Evolutionary conservation across 2,329 filamentous ascomycete genomes (phyloP).

Genomic region (Tolypocladium pustulatum): DNA sequence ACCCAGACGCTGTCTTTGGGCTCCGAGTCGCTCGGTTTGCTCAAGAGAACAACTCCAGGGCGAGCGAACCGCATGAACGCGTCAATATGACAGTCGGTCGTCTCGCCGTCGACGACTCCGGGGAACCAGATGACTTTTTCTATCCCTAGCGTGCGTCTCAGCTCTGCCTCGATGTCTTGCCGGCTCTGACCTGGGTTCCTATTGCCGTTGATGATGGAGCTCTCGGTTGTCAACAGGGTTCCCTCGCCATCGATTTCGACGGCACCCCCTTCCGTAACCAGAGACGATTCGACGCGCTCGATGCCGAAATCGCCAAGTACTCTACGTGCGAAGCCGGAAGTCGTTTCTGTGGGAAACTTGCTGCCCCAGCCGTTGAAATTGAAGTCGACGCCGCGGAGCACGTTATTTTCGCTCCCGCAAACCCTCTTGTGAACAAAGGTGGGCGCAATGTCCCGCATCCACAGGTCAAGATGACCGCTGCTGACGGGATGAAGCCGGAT

Average conservation of each 20-base stretch:
- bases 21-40: slow-evolving; percentile 7
- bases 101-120: slow-evolving; percentile 10
- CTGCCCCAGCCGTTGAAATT: slow-evolving; percentile 20
- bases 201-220: slow-evolving; percentile 17
- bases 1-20: slow-evolving; percentile 1
- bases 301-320: not conserved
- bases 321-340: slow-evolving; percentile 4
- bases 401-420: not conserved
- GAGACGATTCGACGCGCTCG: slow-evolving; percentile 1
- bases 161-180: slow-evolving; percentile 10
- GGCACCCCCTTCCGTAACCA: slow-evolving; percentile 13
- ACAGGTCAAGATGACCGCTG: slow-evolving; percentile 10
- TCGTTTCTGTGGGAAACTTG: slow-evolving; percentile 7
- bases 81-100: slow-evolving; percentile 18
- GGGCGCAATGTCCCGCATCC: slow-evolving; percentile 18
- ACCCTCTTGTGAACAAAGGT: slow-evolving; percentile 9
- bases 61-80: slow-evolving; percentile 15
- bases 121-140: slow-evolving; percentile 17
- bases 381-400: slow-evolving; percentile 9
- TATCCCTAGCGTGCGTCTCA: slow-evolving; percentile 11
- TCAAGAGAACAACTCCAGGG: slow-evolving; percentile 12
- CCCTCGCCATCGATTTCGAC: slow-evolving; percentile 18
- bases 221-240: slow-evolving; percentile 16
- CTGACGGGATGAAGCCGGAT: slow-evolving; percentile 5
- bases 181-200: slow-evolving; percentile 12